A percentile compares a stretch with the other conserved stretches of the same genome.
Evolutionary conservation across 441 rosid genomes (phyloP).

Genomic region (Kokia cookei): DNA sequence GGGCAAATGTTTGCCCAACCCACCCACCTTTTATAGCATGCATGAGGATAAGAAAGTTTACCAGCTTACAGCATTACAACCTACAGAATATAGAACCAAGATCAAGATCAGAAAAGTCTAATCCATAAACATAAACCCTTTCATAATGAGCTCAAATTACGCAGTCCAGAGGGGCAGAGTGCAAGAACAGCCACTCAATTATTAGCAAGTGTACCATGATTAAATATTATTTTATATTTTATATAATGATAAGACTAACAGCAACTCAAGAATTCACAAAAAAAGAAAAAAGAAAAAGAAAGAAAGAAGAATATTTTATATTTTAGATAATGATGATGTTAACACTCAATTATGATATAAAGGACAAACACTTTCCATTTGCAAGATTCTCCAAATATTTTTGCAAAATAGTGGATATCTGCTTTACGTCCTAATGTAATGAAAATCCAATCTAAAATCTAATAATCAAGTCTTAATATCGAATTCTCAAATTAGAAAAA

Average conservation of each 20-base stretch:
- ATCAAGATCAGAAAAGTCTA: slow-evolving; percentile 15
- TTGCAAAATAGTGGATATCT: not conserved
- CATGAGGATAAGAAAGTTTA: slow-evolving; percentile 36
- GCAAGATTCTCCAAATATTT: not conserved
- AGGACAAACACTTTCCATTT: not conserved
- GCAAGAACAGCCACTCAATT: not conserved
- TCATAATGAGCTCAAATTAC: not conserved
- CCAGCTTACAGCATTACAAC: slow-evolving; percentile 19
- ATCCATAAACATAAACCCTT: not conserved
- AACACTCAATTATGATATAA: not conserved
- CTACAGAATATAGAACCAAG: slow-evolving; percentile 11
- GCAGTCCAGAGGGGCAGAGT: not conserved
- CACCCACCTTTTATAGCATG: slow-evolving; percentile 61
- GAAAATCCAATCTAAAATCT: no score
- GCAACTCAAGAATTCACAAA: not conserved
- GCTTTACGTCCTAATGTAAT: no score
- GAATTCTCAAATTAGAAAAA: no score
- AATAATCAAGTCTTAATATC: no score
- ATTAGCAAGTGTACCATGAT: not conserved
- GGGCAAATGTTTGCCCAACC: slow-evolving; percentile 71
- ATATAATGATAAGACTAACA: not conserved
- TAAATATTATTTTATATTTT: not conserved
- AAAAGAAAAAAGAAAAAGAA: no score
- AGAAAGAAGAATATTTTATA: no score
- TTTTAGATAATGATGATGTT: no score